Base-by-base conservation (phyloP, 75 land plant species). In the Cupressus sempervirens region DNA sequence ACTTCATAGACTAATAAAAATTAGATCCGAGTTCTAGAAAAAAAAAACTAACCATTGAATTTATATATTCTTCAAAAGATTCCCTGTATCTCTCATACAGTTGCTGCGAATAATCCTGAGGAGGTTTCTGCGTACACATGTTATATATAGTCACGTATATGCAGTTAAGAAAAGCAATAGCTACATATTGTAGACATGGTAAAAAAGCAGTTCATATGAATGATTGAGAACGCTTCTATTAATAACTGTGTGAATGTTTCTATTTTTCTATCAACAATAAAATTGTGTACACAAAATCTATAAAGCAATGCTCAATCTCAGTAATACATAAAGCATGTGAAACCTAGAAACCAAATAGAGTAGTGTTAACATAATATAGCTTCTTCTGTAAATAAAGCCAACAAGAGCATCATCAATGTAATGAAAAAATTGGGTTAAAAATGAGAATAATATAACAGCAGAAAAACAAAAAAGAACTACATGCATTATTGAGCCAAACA, bases 71-170 rank as follows among this genome's bases (percentile, higher is more conserved):
- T 87, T 94, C 93, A 85, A 96, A 93, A 29, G 95, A 87, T 83
- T 93, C 94, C 81, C 89, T 83, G 54, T 96, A 96, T 86, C 94
- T 90, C 58, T 94, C 98, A 87, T 96, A 96, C 6, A 96, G 90
- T 87, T 96, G 98, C 81, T 93, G 96, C 56, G 98, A 96, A 88
- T 96, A 96, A 77, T 94, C 98, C 83, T 96, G 96, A 3, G 98
- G 96, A 5, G 98, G 95, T 87, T 94, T 96, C 86, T 94, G 98
- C 2, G 96, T 96, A 79, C 98, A 96, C 98, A 96, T 93, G 86
- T 94, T 94, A 86, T 96, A 96, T 30, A 96, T 91, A n/a, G 97
- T 95, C 34, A 96, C 93, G 89, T 34, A 56, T 41, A 11, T 43
- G 45, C 29, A 34, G 86, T 54, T 82, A 81, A 48, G 76, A 40